A percentile compares a stretch with the other conserved stretches of the same genome.
Conservation (phyloP, 2,329 filamentous ascomycete genomes). For the Metarhizium album region DNA sequence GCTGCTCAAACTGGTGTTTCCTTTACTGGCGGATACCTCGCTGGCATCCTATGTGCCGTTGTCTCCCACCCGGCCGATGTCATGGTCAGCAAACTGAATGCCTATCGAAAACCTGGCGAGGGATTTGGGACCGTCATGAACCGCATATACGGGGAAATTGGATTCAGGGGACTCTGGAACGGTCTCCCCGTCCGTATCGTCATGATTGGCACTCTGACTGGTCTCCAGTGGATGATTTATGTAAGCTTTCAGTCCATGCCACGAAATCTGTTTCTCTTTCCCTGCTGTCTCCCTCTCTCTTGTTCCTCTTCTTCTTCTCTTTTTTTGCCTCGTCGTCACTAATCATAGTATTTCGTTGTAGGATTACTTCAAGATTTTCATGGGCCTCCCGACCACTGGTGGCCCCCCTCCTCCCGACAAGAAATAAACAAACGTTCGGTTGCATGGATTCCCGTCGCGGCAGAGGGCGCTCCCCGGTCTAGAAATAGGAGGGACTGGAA, state of each 20-base stretch:
- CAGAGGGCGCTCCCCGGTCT: not conserved
- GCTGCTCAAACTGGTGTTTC: slow-evolving; percentile 75
- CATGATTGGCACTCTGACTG: slow-evolving; percentile 77
- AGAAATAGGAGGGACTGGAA: not conserved
- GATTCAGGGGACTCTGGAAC: slow-evolving; percentile 84
- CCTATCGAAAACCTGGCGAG: slow-evolving; percentile 65
- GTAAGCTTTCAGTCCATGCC: slow-evolving; percentile 31
- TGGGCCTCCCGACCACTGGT: slow-evolving; percentile 77
- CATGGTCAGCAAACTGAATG: slow-evolving; percentile 88
- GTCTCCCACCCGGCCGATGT: slow-evolving; percentile 76
- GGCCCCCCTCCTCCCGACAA: slow-evolving; percentile 47
- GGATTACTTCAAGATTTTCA: slow-evolving; percentile 85
- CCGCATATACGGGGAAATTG: slow-evolving; percentile 79
- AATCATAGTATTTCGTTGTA: slow-evolving; percentile 20
- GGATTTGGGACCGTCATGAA: slow-evolving; percentile 64
- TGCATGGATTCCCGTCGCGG: not conserved
- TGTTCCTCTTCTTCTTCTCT: too few relatives aligned
- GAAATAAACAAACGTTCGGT: slow-evolving; percentile 18
- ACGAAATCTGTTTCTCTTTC: not conserved
- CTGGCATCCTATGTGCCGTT: slow-evolving; percentile 78
- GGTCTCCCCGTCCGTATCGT: slow-evolving; percentile 75
- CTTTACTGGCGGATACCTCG: slow-evolving; percentile 74
- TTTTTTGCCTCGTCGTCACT: slow-evolving; percentile 6
- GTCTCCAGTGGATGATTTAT: slow-evolving; percentile 91
- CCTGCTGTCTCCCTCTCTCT: too few relatives aligned